phyloP scores from a whole-genome alignment of 2,329 filamentous ascomycete genomes.

The Botrytis paeoniae region DNA sequence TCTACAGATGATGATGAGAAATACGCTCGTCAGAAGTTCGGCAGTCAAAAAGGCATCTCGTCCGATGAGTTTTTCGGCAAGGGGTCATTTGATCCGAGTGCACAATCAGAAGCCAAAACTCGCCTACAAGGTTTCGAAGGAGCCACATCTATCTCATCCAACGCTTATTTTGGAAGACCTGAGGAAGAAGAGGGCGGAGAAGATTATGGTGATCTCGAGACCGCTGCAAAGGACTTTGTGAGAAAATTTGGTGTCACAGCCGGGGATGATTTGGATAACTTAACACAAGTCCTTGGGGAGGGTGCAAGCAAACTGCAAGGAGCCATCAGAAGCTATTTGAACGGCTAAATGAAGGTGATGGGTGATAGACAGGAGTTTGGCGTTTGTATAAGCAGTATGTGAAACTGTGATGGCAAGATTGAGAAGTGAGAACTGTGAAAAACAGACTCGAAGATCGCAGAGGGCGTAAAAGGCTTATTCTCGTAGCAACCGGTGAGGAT shows the following conservation, averaged over 20 bases:
- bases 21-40: constrained; percentile 86
- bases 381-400: neutral
- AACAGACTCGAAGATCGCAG: neutral
- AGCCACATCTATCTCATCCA: constrained; percentile 87
- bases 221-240: constrained; percentile 93
- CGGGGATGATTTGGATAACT: constrained; percentile 90
- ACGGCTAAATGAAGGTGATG: constrained; percentile 44
- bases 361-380: constrained; percentile 1
- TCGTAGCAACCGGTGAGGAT: constrained; percentile 1
- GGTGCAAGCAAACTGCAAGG: constrained; percentile 82
- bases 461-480: neutral
- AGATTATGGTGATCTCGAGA: constrained; percentile 87
- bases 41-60: constrained; percentile 89
- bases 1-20: constrained; percentile 69
- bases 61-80: constrained; percentile 98
- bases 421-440: neutral
- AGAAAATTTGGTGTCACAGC: constrained; percentile 93
- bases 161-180: constrained; percentile 93
- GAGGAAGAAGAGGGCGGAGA: constrained; percentile 73
- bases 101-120: constrained; percentile 80
- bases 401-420: constrained; percentile 6
- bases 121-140: constrained; percentile 91
- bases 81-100: constrained; percentile 74
- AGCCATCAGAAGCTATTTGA: constrained; percentile 62
- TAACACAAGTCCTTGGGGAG: constrained; percentile 79